Evolutionary conservation across 371 early-diverging fungal genomes (phyloP).

Genomic region (Capillidium rhysosporum): DNA sequence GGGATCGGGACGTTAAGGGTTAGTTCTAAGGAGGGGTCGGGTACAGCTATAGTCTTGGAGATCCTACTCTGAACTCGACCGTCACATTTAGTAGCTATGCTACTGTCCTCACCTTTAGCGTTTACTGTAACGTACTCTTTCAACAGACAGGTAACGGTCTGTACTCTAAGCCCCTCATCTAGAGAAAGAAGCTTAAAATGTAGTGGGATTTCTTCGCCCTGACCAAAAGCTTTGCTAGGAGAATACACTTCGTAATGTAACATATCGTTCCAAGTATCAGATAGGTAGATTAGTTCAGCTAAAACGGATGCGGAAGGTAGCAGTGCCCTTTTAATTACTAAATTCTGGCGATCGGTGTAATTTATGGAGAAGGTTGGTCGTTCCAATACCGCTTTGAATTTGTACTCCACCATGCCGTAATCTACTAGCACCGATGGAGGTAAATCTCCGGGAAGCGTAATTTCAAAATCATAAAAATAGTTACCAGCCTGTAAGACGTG

Average conservation of each 20-base stretch:
- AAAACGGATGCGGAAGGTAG: slow-evolving; percentile 2
- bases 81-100: background rate
- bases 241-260: slow-evolving; percentile 7
- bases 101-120: background rate
- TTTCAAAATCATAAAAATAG: slow-evolving; percentile 7
- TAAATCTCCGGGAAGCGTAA: slow-evolving; percentile 5
- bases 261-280: slow-evolving; percentile 9
- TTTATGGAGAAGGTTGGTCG: slow-evolving; percentile 8
- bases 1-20: slow-evolving; percentile 2
- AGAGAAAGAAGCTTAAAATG: slow-evolving; percentile 3
- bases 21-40: background rate
- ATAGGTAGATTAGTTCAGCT: background rate
- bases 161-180: background rate
- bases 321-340: slow-evolving; percentile 3
- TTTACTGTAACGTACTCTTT: slow-evolving; percentile 6
- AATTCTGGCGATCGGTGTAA: background rate
- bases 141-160: slow-evolving; percentile 1
- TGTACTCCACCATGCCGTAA: slow-evolving; percentile 4
- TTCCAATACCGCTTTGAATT: slow-evolving; percentile 3
- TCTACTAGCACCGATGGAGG: slow-evolving; percentile 1
- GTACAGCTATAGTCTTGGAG: background rate
- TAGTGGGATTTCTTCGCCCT: slow-evolving; percentile 9
- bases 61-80: background rate
- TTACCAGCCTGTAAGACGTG: slow-evolving; percentile 3
- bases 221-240: slow-evolving; percentile 3